Evolutionary conservation across 306 rosid genomes (phyloP).

Genomic region (Cyamopsis tetragonoloba): DNA sequence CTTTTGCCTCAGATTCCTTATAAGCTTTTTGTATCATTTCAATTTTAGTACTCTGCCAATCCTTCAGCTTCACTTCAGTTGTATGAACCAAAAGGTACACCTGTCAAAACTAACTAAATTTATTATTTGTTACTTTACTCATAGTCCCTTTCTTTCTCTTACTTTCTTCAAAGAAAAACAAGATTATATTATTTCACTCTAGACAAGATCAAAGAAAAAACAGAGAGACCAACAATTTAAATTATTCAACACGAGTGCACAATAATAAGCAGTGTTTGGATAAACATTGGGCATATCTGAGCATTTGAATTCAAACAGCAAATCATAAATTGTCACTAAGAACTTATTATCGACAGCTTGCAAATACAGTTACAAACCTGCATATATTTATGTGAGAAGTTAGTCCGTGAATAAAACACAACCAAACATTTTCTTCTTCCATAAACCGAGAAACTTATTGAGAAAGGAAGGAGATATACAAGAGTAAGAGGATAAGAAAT

Average conservation of each 20-base stretch:
- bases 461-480: too few relatives aligned
- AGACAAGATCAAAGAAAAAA: background rate
- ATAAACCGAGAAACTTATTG: too few relatives aligned
- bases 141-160: background rate
- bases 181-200: constrained; percentile 13
- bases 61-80: constrained; percentile 57
- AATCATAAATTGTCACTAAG: background rate
- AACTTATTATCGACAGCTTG: constrained; percentile 1
- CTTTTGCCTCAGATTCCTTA: constrained; percentile 42
- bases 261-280: background rate
- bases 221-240: background rate
- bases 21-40: constrained; percentile 36
- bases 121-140: constrained; percentile 26
- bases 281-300: background rate
- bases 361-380: background rate
- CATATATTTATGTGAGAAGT: constrained; percentile 8
- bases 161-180: constrained; percentile 4
- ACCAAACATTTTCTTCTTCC: too few relatives aligned
- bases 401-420: background rate
- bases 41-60: constrained; percentile 42
- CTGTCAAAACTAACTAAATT: constrained; percentile 42
- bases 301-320: constrained; percentile 22
- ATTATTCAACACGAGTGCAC: background rate
- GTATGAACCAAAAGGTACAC: constrained; percentile 88
- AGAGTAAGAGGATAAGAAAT: too few relatives aligned